Evolutionary conservation across 257 asterid genomes (phyloP).

Genomic region (Ophiorrhiza pumila): DNA sequence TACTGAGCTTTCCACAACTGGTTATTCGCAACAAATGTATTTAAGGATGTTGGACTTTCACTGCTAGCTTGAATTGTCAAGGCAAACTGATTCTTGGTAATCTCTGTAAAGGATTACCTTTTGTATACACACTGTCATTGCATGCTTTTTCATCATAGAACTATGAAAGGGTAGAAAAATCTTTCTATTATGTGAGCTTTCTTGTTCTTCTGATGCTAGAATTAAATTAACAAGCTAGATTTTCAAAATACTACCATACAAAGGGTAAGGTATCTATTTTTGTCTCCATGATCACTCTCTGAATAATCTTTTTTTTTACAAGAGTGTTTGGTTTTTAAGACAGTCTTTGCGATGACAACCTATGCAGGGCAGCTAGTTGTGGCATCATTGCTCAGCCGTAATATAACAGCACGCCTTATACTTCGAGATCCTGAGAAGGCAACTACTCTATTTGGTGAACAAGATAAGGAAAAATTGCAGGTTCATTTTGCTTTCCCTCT

Average conservation of each 20-base stretch:
- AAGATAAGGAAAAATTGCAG: constrained; percentile 68
- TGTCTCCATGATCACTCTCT: background rate
- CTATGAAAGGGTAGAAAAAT: background rate
- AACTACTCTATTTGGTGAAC: constrained; percentile 67
- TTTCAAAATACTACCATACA: background rate
- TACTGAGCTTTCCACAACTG: background rate
- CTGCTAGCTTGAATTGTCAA: background rate
- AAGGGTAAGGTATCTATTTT: background rate
- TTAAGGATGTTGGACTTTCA: background rate
- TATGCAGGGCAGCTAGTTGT: constrained; percentile 84
- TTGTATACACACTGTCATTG: background rate
- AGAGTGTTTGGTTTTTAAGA: background rate
- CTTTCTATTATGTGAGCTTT: background rate
- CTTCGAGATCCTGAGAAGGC: constrained; percentile 81
- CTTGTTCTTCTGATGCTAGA: background rate
- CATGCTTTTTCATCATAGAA: background rate
- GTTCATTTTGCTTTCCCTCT: constrained; percentile 31
- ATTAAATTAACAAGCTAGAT: background rate
- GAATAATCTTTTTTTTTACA: background rate
- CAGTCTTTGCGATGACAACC: background rate
- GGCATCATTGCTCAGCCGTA: constrained; percentile 72
- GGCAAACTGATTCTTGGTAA: background rate
- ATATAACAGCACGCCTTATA: constrained; percentile 61
- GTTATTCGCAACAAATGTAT: background rate
- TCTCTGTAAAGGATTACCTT: background rate